These are phyloP conservation scores for Xylariaceae sp. DNA, from an alignment of 2,329 filamentous ascomycete genomes.

Conservation along the genomic window DNA sequence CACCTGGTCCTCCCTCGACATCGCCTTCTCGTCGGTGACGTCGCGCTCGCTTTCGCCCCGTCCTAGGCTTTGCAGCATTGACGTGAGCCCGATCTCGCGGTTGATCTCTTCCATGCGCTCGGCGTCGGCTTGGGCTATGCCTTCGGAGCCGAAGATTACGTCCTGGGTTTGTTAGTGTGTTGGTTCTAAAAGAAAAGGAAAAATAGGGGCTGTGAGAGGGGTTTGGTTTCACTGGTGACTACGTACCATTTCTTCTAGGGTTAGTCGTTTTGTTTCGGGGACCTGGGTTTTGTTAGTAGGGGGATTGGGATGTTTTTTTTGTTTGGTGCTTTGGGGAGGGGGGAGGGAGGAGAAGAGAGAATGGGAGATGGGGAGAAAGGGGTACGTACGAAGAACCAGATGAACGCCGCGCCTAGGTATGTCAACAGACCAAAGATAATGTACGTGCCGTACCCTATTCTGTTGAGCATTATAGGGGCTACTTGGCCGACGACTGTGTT, in stretches of 20 bases:
- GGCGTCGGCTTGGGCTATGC: conserved; percentile 61
- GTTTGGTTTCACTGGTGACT: background rate
- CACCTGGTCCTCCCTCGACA: conserved; percentile 1
- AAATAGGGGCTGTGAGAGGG: background rate
- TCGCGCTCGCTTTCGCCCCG: conserved; percentile 24
- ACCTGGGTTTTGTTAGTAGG: too few species aligned
- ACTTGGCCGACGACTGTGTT: conserved; percentile 59
- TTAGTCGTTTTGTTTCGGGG: conserved; percentile 60
- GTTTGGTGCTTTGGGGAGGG: too few species aligned
- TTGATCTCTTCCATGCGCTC: conserved; percentile 73
- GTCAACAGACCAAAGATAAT: conserved; percentile 66
- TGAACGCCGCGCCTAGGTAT: conserved; percentile 56
- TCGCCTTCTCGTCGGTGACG: conserved; percentile 24
- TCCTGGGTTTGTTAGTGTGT: conserved; percentile 46
- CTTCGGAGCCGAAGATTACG: conserved; percentile 62
- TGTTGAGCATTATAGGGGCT: conserved; percentile 62
- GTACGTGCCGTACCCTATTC: conserved; percentile 66
- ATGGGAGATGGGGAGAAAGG: too few species aligned
- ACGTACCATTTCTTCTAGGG: conserved; percentile 59
- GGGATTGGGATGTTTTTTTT: too few species aligned
- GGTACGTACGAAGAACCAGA: conserved; percentile 55
- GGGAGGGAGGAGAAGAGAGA: background rate
- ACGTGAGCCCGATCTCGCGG: conserved; percentile 59
- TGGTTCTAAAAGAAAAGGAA: background rate
- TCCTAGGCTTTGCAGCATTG: conserved; percentile 34